Conservation (phyloP, 2,329 filamentous ascomycete genomes). For the Colletotrichum somersetense region DNA sequence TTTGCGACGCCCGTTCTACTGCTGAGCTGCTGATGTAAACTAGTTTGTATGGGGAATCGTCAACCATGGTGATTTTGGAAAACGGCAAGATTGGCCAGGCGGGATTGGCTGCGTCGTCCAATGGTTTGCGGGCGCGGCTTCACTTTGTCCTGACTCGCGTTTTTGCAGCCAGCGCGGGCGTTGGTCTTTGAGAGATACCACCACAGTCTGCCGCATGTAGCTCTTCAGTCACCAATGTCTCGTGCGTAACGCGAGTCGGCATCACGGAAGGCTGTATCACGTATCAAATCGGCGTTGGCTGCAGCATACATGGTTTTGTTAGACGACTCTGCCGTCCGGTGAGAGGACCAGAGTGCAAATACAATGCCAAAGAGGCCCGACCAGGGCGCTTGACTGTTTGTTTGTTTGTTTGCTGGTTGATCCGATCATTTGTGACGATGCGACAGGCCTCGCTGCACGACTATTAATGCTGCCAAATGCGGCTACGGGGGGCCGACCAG, state of each 20-base stretch:
- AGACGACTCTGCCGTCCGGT: not conserved
- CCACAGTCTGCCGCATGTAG: conserved; percentile 2
- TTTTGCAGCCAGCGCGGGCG: conserved; percentile 13
- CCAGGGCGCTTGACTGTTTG: conserved; percentile 24
- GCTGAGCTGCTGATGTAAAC: conserved; percentile 28
- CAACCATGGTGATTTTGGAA: conserved; percentile 2
- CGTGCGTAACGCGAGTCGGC: not conserved
- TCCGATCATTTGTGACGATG: conserved; percentile 10
- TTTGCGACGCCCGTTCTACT: conserved; percentile 27
- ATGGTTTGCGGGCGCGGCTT: conserved; percentile 23
- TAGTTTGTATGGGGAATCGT: conserved; percentile 6
- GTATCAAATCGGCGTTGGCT: not conserved
- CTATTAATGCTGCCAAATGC: conserved; percentile 12
- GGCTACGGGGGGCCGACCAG: not conserved
- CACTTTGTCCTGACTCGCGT: conserved; percentile 19
- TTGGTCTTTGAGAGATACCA: conserved; percentile 23
- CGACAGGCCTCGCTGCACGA: conserved; percentile 18
- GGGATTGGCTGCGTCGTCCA: conserved; percentile 17
- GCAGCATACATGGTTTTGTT: conserved; percentile 21
- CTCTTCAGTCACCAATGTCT: too few species aligned
- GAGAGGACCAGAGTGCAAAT: not conserved
- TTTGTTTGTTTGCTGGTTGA: conserved; percentile 15
- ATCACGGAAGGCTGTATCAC: not conserved
- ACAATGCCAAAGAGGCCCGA: conserved; percentile 3
- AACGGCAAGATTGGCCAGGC: not conserved